A percentile compares a stretch with the other conserved stretches of the same genome.
These are phyloP conservation scores for Saccharum officinarum DNA, from an alignment of 176 grass and related monocot genomes.

Conservation along the genomic window DNA sequence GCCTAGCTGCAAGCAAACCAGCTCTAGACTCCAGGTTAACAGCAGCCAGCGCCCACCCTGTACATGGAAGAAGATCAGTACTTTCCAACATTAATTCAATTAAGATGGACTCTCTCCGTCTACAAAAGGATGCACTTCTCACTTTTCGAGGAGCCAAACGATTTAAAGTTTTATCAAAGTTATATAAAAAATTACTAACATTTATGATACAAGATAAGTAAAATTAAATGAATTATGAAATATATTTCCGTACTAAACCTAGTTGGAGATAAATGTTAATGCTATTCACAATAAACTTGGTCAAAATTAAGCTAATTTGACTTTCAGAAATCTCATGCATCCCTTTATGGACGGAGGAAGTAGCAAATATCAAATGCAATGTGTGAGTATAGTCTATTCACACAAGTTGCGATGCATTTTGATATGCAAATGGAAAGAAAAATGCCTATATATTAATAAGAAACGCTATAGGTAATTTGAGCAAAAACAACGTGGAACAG, in stretches of 20 bases:
- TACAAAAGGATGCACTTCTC: not conserved
- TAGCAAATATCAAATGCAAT: not conserved
- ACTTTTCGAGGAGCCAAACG: not conserved
- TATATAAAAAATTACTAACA: not conserved
- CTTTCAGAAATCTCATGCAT: not conserved
- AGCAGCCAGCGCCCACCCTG: conserved; percentile 87
- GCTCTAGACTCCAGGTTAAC: conserved; percentile 76
- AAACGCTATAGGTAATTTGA: not conserved
- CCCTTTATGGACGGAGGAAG: not conserved
- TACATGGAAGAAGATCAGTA: conserved; percentile 26
- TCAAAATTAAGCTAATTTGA: not conserved
- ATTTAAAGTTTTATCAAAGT: not conserved
- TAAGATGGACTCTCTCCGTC: not conserved
- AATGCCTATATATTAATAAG: conserved; percentile 1
- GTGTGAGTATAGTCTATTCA: not conserved
- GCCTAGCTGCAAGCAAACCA: conserved; percentile 80
- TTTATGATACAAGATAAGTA: not conserved
- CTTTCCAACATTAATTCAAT: not conserved
- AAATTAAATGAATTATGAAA: not conserved
- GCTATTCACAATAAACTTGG: not conserved
- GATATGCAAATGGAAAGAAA: conserved; percentile 8
- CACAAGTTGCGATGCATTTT: not conserved
- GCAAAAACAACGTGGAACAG: not conserved
- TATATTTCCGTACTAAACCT: not conserved
- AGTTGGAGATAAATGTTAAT: not conserved